Percentiles rank a stretch among this genome's conserved stretches.
Conservation (phyloP, 805 yeast species). For the Ogataea angusta region DNA sequence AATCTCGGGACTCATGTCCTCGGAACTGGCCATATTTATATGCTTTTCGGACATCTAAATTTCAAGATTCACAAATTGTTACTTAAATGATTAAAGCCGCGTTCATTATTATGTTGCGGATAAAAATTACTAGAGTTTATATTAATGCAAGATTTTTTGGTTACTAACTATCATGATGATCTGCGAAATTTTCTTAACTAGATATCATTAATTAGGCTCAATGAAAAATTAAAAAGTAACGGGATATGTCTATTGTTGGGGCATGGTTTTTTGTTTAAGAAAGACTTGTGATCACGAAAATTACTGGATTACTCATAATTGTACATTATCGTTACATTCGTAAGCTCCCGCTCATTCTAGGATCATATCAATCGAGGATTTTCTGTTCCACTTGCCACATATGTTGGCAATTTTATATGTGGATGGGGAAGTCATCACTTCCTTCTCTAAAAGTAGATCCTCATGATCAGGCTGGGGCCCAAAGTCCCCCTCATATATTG, state of each 20-base stretch:
- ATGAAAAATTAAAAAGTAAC: too few species aligned
- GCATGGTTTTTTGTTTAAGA: too few species aligned
- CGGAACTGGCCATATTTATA: not conserved
- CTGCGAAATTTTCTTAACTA: too few species aligned
- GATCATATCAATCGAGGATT: slow-evolving; percentile 22
- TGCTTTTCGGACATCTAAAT: too few species aligned
- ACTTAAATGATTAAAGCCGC: not conserved
- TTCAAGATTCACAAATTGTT: not conserved
- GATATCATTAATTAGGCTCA: too few species aligned
- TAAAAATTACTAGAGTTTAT: too few species aligned
- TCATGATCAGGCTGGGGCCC: slow-evolving; percentile 67
- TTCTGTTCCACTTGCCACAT: slow-evolving; percentile 11
- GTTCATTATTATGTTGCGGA: too few species aligned
- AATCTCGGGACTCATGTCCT: not conserved
- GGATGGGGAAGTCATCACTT: slow-evolving; percentile 7
- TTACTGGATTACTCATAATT: slow-evolving; percentile 56
- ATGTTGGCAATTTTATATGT: slow-evolving; percentile 15
- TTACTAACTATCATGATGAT: too few species aligned
- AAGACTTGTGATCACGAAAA: too few species aligned
- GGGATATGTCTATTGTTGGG: too few species aligned
- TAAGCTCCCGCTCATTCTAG: slow-evolving; percentile 12
- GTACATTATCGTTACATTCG: slow-evolving; percentile 2
- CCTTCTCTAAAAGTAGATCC: slow-evolving; percentile 19
- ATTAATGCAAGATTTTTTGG: too few species aligned
- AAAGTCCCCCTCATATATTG: slow-evolving; percentile 91